Conservation (phyloP, 441 rosid genomes). For the Biscutella laevigata region DNA sequence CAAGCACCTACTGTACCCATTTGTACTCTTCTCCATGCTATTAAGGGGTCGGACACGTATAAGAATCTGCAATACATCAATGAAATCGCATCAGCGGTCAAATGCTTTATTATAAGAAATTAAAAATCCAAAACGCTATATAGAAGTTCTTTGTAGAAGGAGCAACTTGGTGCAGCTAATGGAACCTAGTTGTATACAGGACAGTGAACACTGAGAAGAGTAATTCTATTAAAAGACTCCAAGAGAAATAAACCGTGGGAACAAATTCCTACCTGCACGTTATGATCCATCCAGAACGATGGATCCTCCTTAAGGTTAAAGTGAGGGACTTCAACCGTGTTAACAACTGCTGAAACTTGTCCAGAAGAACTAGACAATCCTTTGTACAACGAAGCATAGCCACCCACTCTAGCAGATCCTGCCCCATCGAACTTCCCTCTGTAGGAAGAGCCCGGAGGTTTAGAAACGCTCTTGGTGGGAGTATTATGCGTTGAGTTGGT, state of each 20-base stretch:
- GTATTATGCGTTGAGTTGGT: constrained; percentile 77
- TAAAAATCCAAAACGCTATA: neutral
- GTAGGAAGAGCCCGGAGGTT: constrained; percentile 57
- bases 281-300: constrained; percentile 98
- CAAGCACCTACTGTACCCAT: constrained; percentile 82
- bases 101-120: neutral
- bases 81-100: neutral
- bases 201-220: neutral
- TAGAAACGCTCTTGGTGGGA: constrained; percentile 81
- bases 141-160: neutral
- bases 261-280: constrained; percentile 66
- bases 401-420: constrained; percentile 46
- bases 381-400: constrained; percentile 61
- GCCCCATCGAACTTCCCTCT: constrained; percentile 58
- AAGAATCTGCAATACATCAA: constrained; percentile 50
- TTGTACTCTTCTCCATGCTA: constrained; percentile 59
- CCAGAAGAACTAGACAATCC: constrained; percentile 56
- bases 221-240: neutral
- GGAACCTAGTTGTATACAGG: neutral
- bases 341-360: constrained; percentile 38
- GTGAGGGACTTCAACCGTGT: constrained; percentile 87
- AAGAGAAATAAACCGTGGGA: neutral
- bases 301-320: constrained; percentile 91
- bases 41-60: constrained; percentile 91
- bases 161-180: constrained; percentile 7